These are phyloP conservation scores for Scheffersomyces cryptocercus DNA, from an alignment of 1,139 yeast species.

Conservation along the genomic window DNA sequence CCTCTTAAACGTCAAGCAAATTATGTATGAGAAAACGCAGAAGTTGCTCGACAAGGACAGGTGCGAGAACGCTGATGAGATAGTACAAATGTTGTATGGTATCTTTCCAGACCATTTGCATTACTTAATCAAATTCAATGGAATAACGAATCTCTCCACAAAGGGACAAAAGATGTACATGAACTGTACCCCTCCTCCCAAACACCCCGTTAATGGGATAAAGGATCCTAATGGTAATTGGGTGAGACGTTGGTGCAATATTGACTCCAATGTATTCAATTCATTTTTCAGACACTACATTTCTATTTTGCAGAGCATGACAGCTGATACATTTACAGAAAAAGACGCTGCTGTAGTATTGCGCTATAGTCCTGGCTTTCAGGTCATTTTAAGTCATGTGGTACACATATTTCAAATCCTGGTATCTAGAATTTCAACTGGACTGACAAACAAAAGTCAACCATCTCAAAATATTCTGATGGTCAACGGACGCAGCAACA, in stretches of 20 bases:
- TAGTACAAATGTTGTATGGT: conserved; percentile 9
- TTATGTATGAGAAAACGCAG: conserved; percentile 22
- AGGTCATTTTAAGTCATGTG: conserved; percentile 38
- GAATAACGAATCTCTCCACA: conserved; percentile 22
- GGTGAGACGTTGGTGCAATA: conserved; percentile 55
- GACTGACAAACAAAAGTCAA: conserved; percentile 3
- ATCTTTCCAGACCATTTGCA: conserved; percentile 43
- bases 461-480: not conserved
- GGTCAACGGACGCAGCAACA: too few species aligned
- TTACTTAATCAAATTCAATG: conserved; percentile 36
- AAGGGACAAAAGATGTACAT: conserved; percentile 27
- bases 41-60: conserved; percentile 7
- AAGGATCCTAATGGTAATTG: conserved; percentile 66
- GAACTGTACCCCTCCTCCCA: conserved; percentile 50
- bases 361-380: conserved; percentile 36
- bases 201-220: conserved; percentile 56
- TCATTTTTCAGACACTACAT: conserved; percentile 75
- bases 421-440: conserved; percentile 30
- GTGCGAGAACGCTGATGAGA: conserved; percentile 3
- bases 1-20: conserved; percentile 56
- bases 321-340: conserved; percentile 5
- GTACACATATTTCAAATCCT: conserved; percentile 38
- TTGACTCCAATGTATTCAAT: conserved; percentile 67
- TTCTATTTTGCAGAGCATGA: conserved; percentile 28
- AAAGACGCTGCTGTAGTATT: not conserved